A percentile compares a stretch with the other conserved stretches of the same genome.
Conservation (phyloP, 306 rosid genomes). For the Macrotyloma uniflorum region DNA sequence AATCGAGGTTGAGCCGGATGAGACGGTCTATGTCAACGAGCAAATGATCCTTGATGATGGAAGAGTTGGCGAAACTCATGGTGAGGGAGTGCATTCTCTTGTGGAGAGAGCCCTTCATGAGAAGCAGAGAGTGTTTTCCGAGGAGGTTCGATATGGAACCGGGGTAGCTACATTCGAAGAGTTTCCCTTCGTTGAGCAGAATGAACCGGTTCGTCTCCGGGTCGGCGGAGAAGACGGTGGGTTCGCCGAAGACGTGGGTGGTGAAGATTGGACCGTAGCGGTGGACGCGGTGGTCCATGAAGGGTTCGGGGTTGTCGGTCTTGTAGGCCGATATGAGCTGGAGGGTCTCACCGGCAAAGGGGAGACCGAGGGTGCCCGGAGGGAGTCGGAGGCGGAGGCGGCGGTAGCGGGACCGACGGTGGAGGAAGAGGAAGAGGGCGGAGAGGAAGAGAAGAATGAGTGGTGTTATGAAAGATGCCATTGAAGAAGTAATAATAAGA, state of each 20-base stretch:
- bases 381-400: slow-evolving; percentile 51
- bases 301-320: slow-evolving; percentile 93
- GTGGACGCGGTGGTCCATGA: slow-evolving; percentile 75
- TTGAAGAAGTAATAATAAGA: neutral
- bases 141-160: slow-evolving; percentile 82
- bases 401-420: slow-evolving; percentile 54
- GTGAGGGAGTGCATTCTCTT: slow-evolving; percentile 94
- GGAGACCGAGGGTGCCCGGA: slow-evolving; percentile 81
- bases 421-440: slow-evolving; percentile 31
- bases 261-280: slow-evolving; percentile 86
- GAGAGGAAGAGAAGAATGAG: slow-evolving; percentile 22
- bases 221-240: slow-evolving; percentile 91
- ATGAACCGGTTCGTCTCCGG: slow-evolving; percentile 90
- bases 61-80: slow-evolving; percentile 81
- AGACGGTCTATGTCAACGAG: slow-evolving; percentile 82
- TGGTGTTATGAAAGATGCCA: slow-evolving; percentile 47
- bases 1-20: slow-evolving; percentile 74
- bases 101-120: slow-evolving; percentile 85
- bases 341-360: slow-evolving; percentile 78
- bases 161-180: slow-evolving; percentile 91
- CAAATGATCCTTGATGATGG: slow-evolving; percentile 74
- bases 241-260: slow-evolving; percentile 92
- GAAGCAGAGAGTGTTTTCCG: slow-evolving; percentile 81
- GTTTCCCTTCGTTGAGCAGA: slow-evolving; percentile 84
- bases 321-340: slow-evolving; percentile 90